phyloP scores from a whole-genome alignment of 192 early-diverging fungal species.

The Gaertneriomyces sp. region DNA sequence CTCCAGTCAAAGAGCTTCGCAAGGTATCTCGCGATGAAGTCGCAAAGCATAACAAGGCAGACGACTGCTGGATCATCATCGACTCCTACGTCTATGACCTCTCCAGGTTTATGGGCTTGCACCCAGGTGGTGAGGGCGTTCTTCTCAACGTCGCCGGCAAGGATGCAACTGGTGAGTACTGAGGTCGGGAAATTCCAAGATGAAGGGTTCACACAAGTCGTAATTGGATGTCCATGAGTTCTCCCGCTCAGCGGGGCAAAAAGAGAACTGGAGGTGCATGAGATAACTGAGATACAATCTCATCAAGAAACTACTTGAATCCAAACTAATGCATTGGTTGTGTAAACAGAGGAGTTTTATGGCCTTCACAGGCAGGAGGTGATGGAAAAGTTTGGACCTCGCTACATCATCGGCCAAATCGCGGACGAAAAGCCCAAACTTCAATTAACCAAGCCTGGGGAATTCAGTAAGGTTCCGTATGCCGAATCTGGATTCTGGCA shows the following conservation, averaged over 20 bases:
- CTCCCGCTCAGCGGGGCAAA: too few relatives aligned
- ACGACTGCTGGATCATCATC: constrained; percentile 37
- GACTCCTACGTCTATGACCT: constrained; percentile 36
- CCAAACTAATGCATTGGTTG: constrained; percentile 2
- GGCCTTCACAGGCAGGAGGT: constrained; percentile 43
- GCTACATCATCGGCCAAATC: constrained; percentile 27
- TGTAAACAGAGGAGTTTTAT: constrained; percentile 35
- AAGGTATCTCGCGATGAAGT: constrained; percentile 44
- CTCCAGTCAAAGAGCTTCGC: constrained; percentile 7
- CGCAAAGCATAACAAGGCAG: constrained; percentile 41
- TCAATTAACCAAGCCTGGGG: constrained; percentile 20
- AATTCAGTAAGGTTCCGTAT: constrained; percentile 28
- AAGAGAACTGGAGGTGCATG: too few relatives aligned
- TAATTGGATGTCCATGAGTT: too few relatives aligned
- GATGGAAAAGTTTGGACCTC: constrained; percentile 26
- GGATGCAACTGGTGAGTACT: constrained; percentile 38
- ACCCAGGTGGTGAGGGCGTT: constrained; percentile 43
- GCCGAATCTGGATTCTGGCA: constrained; percentile 34
- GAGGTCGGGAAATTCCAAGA: not conserved
- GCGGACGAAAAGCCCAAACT: constrained; percentile 38
- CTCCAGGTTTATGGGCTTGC: constrained; percentile 34
- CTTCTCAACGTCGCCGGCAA: constrained; percentile 39
- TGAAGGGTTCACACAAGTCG: too few relatives aligned
- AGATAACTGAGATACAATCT: not conserved
- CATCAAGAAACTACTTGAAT: too few relatives aligned